A percentile compares a stretch with the other conserved stretches of the same genome.
phyloP scores from a whole-genome alignment of 345 rosid species.

The Dovyalis caffra region DNA sequence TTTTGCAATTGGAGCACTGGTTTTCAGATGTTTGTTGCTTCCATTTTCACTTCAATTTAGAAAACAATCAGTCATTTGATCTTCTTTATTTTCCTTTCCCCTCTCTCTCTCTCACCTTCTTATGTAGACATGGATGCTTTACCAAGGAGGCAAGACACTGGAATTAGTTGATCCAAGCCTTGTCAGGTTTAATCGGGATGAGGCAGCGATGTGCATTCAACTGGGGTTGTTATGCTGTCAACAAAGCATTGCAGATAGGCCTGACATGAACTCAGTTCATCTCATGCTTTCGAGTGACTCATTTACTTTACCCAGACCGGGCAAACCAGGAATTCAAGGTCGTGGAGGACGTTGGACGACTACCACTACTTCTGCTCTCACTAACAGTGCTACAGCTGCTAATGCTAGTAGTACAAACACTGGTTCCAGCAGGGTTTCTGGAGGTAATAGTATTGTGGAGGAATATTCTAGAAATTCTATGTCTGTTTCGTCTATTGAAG shows the following conservation, averaged over 20 bases:
- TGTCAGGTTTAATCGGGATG: constrained; percentile 54
- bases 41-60: not conserved
- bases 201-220: constrained; percentile 74
- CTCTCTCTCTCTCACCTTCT: not conserved
- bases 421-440: constrained; percentile 38
- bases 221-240: constrained; percentile 87
- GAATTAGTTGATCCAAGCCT: constrained; percentile 71
- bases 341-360: constrained; percentile 52
- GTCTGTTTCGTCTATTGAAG: constrained; percentile 71
- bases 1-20: not conserved
- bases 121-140: constrained; percentile 69
- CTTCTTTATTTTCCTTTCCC: not conserved
- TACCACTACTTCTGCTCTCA: constrained; percentile 34
- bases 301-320: constrained; percentile 70
- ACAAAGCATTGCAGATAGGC: constrained; percentile 53
- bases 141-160: constrained; percentile 45
- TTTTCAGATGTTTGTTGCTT: not conserved
- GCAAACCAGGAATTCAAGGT: constrained; percentile 76
- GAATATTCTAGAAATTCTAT: constrained; percentile 84
- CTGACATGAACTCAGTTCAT: constrained; percentile 72
- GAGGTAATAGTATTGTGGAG: constrained; percentile 50
- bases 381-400: constrained; percentile 22
- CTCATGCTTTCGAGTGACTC: constrained; percentile 91
- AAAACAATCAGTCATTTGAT: not conserved
- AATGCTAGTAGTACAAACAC: constrained; percentile 37